These are phyloP conservation scores for Picea sitchensis DNA, from an alignment of 75 land plant genomes.

Conservation along the genomic window DNA sequence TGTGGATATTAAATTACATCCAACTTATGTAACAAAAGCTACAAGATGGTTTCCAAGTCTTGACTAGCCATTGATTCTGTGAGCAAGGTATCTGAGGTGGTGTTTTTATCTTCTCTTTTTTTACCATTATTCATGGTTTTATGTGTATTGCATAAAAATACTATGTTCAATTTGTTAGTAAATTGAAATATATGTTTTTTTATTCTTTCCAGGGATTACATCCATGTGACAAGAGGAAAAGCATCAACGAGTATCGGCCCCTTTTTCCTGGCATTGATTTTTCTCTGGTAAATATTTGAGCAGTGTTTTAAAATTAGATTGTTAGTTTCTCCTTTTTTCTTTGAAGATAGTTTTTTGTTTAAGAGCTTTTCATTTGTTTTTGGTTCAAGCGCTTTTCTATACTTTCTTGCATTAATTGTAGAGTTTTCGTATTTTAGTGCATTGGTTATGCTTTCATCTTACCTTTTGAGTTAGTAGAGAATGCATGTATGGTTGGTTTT, in stretches of 20 bases:
- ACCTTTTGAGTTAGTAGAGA: neutral
- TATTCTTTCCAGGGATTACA: conserved; percentile 62
- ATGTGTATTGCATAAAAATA: neutral
- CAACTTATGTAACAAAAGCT: neutral
- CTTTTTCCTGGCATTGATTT: conserved; percentile 90
- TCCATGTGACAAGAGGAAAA: conserved; percentile 88
- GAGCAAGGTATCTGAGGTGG: neutral
- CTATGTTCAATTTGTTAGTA: neutral
- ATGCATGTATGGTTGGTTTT: neutral
- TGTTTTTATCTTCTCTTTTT: neutral
- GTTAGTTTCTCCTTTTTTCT: neutral
- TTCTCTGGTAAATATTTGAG: conserved; percentile 52
- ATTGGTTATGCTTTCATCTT: neutral
- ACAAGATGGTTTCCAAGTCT: neutral
- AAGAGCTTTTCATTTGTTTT: neutral
- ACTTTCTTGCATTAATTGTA: no score
- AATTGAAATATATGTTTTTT: neutral
- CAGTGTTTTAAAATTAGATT: neutral
- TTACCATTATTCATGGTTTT: neutral
- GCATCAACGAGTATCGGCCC: conserved; percentile 50
- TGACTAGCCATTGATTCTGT: neutral
- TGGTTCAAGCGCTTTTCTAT: neutral
- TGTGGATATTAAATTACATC: neutral
- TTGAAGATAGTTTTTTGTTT: neutral
- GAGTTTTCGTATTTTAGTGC: no score